Percentiles rank a stretch among this genome's conserved stretches.
Conservation (phyloP, 495 filamentous ascomycete genomes). For the Oidiodendron maius region DNA sequence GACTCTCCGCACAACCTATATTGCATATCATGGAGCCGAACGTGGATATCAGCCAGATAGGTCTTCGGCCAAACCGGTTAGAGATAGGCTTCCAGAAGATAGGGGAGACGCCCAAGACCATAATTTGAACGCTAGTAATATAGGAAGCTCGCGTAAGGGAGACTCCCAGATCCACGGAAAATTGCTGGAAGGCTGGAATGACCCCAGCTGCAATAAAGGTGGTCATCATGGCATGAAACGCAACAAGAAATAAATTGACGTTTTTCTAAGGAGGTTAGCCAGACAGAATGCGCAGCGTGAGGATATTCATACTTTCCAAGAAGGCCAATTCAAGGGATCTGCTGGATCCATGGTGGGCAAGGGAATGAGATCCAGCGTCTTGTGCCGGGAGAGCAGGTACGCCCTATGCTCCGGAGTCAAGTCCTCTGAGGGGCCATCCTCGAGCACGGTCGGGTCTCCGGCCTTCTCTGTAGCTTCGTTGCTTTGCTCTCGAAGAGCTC, state of each 20-base stretch:
- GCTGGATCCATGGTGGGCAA: constrained; percentile 41
- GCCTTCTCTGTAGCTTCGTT: neutral
- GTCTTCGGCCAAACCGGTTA: constrained; percentile 44
- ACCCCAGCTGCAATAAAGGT: constrained; percentile 48
- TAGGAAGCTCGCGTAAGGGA: constrained; percentile 39
- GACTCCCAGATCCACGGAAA: constrained; percentile 36
- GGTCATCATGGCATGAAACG: constrained; percentile 50
- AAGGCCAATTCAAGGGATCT: constrained; percentile 53
- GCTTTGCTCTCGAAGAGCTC: neutral
- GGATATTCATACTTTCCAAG: constrained; percentile 41
- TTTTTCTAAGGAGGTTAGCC: constrained; percentile 37
- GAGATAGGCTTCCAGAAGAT: constrained; percentile 50
- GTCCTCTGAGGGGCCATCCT: neutral
- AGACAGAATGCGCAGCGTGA: neutral
- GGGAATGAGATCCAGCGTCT: constrained; percentile 47
- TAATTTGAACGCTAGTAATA: constrained; percentile 44
- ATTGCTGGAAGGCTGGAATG: constrained; percentile 44
- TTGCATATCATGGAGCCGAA: constrained; percentile 41
- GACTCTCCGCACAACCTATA: constrained; percentile 44
- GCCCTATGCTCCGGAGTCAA: constrained; percentile 36
- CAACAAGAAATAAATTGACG: constrained; percentile 44
- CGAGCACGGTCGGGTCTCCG: neutral
- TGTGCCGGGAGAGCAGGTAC: constrained; percentile 47
- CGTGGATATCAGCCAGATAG: constrained; percentile 43
- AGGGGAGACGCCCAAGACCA: constrained; percentile 41